Conservation (phyloP, 176 grass and related monocot species). For the Eragrostis curvula region DNA sequence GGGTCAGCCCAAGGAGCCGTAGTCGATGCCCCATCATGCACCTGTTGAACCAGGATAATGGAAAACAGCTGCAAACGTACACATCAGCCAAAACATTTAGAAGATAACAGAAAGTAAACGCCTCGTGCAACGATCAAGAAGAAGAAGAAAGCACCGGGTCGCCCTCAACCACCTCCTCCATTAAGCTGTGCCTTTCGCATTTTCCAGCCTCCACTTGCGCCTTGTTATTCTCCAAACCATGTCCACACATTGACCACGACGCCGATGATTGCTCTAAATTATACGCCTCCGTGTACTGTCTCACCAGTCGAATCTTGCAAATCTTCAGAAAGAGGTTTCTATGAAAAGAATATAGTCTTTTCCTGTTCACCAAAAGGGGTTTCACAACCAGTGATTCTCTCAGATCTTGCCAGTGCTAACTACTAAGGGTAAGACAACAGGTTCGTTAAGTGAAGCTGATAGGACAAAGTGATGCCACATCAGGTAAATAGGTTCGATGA, state of each 20-base stretch:
- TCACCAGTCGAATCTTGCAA: background rate
- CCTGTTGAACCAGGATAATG: background rate
- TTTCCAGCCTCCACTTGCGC: background rate
- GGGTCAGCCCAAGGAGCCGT: background rate
- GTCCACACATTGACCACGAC: slow-evolving; percentile 9
- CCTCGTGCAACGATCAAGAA: background rate
- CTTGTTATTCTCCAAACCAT: background rate
- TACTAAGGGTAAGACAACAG: background rate
- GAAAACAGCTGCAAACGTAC: background rate
- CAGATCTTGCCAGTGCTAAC: background rate
- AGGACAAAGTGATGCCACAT: slow-evolving; percentile 5
- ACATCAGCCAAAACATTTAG: background rate
- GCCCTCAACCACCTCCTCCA: background rate
- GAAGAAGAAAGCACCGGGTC: slow-evolving; percentile 15
- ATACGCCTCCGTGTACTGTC: background rate
- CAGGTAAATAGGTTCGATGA: background rate
- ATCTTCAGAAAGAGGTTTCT: background rate
- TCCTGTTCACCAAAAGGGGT: background rate
- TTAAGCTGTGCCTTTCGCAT: background rate
- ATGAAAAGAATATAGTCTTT: background rate
- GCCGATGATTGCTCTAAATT: slow-evolving; percentile 12
- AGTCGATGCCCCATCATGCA: background rate
- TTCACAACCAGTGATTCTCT: background rate
- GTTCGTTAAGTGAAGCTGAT: background rate
- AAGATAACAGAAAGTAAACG: slow-evolving; percentile 1